Evolutionary conservation across 176 grass and related monocot genomes (phyloP), one percentile per base, ranked within the genome.

Genomic region (Oryza coarctata): DNA sequence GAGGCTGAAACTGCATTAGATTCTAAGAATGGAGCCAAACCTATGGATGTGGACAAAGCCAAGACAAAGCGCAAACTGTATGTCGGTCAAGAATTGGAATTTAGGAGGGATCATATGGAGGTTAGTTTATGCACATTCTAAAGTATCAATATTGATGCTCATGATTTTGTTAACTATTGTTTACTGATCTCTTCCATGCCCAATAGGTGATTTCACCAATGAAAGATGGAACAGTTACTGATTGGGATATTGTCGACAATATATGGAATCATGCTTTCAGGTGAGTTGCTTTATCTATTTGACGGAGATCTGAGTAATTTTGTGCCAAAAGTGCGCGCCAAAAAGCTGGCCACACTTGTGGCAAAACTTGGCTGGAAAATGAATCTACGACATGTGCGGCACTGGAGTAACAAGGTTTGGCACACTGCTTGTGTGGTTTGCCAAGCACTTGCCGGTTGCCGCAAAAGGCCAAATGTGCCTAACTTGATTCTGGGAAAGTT

Each of bases 211-310:
- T 99, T 68, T 90, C 97, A 27, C 80, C 97, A 29, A 89, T 99
- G 83, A 99, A 99, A 87, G 97, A 94, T 78, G 97, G 97, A 70
- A 84, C 88, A 85, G 80, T 95, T 84, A 90, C 87, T 62, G 93
- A 99, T 74, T 99, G 97, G 97, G 97, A 99, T 87, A 88, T 99
- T 75, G 89, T 94, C 29, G 93, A 96, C 71, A 96, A 92, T 77
- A 90, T 99, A 94, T 99, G 97, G 97, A 93, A 90, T 90, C 89
- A 99, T 81, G 93, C 97, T 88, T 95, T 99, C 81, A 99, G 87
- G 97, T 95, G 65, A 92, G 65, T 80, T 77, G 63, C 12, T 35
- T 70, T 35, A 22, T 38, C 27, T 81, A 12, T 57, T 49, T 25
- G 29, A 73, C 63, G 39, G 18, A 10, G 44, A 62, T 47, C 28